Evolutionary conservation across 371 early-diverging fungal genomes (phyloP), one percentile per base, ranked within the genome.

Genomic region (Zychaea mexicana): DNA sequence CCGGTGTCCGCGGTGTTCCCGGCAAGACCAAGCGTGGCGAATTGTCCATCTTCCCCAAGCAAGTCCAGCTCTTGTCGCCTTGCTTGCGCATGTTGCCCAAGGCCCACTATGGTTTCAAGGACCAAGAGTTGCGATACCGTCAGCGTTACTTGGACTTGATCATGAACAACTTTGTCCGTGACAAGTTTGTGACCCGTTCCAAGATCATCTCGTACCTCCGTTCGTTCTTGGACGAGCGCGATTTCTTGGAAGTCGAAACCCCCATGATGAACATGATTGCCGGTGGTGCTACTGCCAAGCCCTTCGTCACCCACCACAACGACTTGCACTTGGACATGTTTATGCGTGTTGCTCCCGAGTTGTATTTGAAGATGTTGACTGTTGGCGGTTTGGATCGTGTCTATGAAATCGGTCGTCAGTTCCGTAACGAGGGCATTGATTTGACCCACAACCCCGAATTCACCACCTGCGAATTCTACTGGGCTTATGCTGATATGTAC

Each of bases 371-470:
- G 93, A 93, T 93, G 92, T 77, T 93, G 64, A 90, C 96, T 49
- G 96, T 99, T 42, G 99, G 99, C 73, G 99, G 99, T 61, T 75
- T 99, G 52, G 98, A 99, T 68, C 93, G 99, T 74, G 99, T 99
- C 5, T 99, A 98, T 72, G 99, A 99, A 85, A 95, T 99, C 62
- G 99, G 99, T 42, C 95, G 96, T 71, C 96, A 96, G 80, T 99
- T 99, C 94, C 94, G 99, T 75, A 99, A 99, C 82, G 99, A 99
- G 84, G 84, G 77, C 53, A 99, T 99, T 70, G 99, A 99, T 83
- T 80, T 98, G 78, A 99, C 99, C 39, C 99, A 99, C 89, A 99
- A 99, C 88, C 99, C 99, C 60, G 99, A 99, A 84, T 99, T 99
- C 87, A 99, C 99, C 55, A 95, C 97, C 26, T 96, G 78, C 72